Base-by-base conservation (phyloP, 106 monocot species). In the Allium cepa region DNA sequence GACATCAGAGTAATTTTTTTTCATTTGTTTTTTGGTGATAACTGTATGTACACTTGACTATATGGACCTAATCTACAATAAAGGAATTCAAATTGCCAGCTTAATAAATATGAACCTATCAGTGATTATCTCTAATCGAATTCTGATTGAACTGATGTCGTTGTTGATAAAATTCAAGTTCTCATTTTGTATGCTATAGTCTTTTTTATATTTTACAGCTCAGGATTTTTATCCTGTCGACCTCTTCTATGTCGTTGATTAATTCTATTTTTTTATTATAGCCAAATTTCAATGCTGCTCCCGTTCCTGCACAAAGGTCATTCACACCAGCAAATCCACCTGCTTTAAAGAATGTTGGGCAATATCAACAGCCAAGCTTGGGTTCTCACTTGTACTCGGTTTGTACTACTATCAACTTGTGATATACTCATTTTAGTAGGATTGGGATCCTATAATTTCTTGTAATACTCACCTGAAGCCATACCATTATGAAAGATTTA, bases 381-480 rank as follows among this genome's bases (percentile, higher is more conserved):
- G 90, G 82, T 27, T 84, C 92, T 71, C 97, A 99, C 46, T 70
- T 92, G 36, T 89, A 92, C 69, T 78, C 73, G 76, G 97, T 67
- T 67, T 67, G 67, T 53, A 50, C 14, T 18, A 18, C 13, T 16
- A 11, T 26, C 12, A 52, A 65, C 65, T 65, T 22, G 50, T 17
- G 1, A 3, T 46, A 50, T 50, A 17, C 16, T 65, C 49, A 50
- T 11, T 47, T 65, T 17, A 36, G 5, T 36, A 36, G 5, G 36
- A 0, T 36, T 36, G 36, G 36, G 5, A 36, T 36, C 36, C 4
- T 36, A 36, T 50, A 46, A 63, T 9, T 45, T 46, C 47, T 14
- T 63, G 13, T 15, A 4, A n/a, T 46, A 8, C 14, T 63, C n/a
- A 46, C 10, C 8, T 63, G 63, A 46, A 63, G 9, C 36, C 47